Base-by-base conservation (phyloP, 1,139 yeast species). In the Geotrichum reessii region DNA sequence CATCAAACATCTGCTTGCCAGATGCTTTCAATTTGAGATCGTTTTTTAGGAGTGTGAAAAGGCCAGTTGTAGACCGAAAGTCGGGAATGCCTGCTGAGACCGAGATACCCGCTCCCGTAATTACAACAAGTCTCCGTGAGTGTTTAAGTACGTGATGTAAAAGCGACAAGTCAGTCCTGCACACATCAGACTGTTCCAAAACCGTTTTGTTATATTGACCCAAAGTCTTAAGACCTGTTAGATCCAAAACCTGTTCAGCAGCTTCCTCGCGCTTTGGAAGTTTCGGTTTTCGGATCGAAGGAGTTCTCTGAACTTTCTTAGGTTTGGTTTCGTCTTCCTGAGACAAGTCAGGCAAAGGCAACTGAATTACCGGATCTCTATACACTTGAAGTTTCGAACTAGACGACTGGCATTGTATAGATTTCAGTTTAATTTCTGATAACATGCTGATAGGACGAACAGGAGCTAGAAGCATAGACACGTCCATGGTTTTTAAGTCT, bases 11-110 rank as follows among this genome's bases (percentile, higher is more conserved):
- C 55, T 86, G 91, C 69, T 87, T 89, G 8, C 96, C 96, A 3
- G 83, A 78, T 44, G 63, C 64, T 71, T 51, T 78, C 80, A 73
- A 52, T 64, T 66, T 54, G 67, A 73, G 57, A 1, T 74, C 71
- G 3, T 70, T 67, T 63, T 83, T 82, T 53, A 87, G 80, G 57
- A 85, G 78, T 62, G 85, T 82, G 71, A 89, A 89, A 49, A 89
- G 74, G 2, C 96, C 96, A 63, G 84, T 82, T 14, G 85, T 77
- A 0, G 96, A 87, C 62, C 97, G 76, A 69, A 90, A 90, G 70
- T 90, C 97, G 1, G 96, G 96, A 49, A 90, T 89, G 1, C 97
- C 97, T 0, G 95, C 90, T 50, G 87, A 87, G 60, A 92, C 93
- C 28, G 96, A 87, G 37, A 88, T 83, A 2, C 97, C 97, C 11